Percentiles rank a stretch among this genome's conserved stretches.
Conservation (phyloP, 345 rosid genomes). For the Syzygium aromaticum region DNA sequence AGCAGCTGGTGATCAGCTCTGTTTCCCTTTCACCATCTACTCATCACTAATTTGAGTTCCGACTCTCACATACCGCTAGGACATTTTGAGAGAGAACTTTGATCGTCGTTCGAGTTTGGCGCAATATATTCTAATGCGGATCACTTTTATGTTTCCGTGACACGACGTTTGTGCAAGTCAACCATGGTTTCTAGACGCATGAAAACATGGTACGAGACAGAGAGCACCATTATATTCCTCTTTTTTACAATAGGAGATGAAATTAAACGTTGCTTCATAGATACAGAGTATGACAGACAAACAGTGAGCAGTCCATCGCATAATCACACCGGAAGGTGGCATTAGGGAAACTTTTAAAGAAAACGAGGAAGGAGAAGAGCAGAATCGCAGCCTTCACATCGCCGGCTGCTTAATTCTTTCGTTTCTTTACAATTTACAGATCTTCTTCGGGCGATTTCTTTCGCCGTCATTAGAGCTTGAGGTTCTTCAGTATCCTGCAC, state of each 20-base stretch:
- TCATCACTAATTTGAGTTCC: background rate
- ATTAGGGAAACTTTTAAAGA: background rate
- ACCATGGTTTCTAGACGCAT: background rate
- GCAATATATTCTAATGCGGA: background rate
- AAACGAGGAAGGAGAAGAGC: background rate
- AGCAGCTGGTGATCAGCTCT: background rate
- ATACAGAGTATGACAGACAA: background rate
- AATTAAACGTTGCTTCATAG: background rate
- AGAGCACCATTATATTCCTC: background rate
- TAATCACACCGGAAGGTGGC: background rate
- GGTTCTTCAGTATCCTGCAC: constrained; percentile 57
- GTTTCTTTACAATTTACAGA: background rate
- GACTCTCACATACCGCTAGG: background rate
- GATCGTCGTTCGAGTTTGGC: no score
- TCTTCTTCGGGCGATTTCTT: background rate
- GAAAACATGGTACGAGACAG: background rate
- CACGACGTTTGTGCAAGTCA: background rate
- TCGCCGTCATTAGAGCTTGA: constrained; percentile 26
- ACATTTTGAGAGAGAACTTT: background rate
- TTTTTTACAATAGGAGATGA: background rate
- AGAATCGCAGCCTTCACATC: background rate
- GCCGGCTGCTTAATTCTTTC: background rate
- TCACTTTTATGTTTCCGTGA: background rate
- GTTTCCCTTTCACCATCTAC: background rate
- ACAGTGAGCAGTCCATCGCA: background rate